Evolutionary conservation across 495 filamentous ascomycete species (phyloP), one percentile per base, ranked within the genome.

Genomic region (Penicillium coffeae): DNA sequence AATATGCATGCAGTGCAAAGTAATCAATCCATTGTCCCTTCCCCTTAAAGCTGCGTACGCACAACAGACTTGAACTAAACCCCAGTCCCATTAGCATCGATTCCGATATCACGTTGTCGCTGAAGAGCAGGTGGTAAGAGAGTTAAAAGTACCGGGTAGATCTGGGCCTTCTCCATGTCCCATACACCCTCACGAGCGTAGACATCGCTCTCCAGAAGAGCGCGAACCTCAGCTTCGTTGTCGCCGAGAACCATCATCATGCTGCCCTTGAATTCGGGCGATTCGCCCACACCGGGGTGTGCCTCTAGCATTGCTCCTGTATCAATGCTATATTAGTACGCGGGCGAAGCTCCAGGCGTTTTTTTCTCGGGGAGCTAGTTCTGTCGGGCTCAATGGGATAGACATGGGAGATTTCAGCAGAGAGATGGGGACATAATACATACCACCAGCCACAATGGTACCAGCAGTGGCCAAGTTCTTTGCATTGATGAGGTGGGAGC

Each of bases 101-200:
- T 34, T 44, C 33, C 22, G 8, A 46, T 2, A 30, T 10, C 25
- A 4, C 25, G 25, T 30, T 30, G 25, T 5, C 4, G 25, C 25
- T 30, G 25, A 30, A 30, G 10, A 10, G 25, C 25, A 30, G 25
- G 25, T 30, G 25, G 25, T 30, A 30, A 30, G 10, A 30, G 25
- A 30, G 25, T 18, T 39, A 8, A 47, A 42, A 21, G 14, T 60
- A 76, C 74, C 51, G 73, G 73, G 59, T 71, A 63, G 45, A 77
- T 66, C 56, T 75, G 66, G 33, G 87, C 84, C 60, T 88, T 90
- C 14, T 85, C 79, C 51, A 84, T 70, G 76, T 96, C 88, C 91
- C 91, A 96, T 12, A 96, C 87, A 0, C 80, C 85, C n/a, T 52
- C 64, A 43, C 59, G 68, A 14, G 72, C 68, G 58, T 95, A 95